These are phyloP conservation scores for Russula foetens DNA, from an alignment of 768 basidiomycete genomes.

Conservation along the genomic window DNA sequence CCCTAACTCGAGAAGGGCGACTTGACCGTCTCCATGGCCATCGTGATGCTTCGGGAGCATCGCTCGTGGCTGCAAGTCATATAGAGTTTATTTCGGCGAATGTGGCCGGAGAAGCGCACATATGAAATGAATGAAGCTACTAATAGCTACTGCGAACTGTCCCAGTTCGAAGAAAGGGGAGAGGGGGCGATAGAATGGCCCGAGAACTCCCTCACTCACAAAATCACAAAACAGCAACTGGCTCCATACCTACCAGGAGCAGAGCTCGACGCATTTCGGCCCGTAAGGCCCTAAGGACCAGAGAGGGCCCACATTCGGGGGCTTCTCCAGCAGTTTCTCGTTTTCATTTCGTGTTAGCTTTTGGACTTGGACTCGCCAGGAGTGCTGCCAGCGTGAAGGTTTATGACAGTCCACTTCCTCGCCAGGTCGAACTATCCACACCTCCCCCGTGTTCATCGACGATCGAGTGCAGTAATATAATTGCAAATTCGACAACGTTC, in stretches of 20 bases:
- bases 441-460: not conserved
- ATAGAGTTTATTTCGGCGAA: not conserved
- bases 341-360: not conserved
- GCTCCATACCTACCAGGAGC: not conserved
- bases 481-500: not conserved
- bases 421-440: not conserved
- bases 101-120: not conserved
- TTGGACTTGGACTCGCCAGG: not conserved
- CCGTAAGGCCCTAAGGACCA: not conserved
- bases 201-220: not conserved
- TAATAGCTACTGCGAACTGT: not conserved
- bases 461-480: conserved; percentile 1
- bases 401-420: not conserved
- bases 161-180: not conserved
- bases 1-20: not conserved
- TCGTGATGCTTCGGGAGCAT: not conserved
- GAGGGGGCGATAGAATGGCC: not conserved
- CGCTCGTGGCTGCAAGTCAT: not conserved
- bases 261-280: not conserved
- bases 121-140: not conserved
- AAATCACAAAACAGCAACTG: not conserved
- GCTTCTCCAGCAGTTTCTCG: not conserved
- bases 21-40: not conserved
- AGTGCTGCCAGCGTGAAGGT: not conserved
- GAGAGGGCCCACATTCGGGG: not conserved